A percentile compares a stretch with the other conserved stretches of the same genome.
Evolutionary conservation across 2,329 filamentous ascomycete species (phyloP).

Genomic region (Fusarium palustre): DNA sequence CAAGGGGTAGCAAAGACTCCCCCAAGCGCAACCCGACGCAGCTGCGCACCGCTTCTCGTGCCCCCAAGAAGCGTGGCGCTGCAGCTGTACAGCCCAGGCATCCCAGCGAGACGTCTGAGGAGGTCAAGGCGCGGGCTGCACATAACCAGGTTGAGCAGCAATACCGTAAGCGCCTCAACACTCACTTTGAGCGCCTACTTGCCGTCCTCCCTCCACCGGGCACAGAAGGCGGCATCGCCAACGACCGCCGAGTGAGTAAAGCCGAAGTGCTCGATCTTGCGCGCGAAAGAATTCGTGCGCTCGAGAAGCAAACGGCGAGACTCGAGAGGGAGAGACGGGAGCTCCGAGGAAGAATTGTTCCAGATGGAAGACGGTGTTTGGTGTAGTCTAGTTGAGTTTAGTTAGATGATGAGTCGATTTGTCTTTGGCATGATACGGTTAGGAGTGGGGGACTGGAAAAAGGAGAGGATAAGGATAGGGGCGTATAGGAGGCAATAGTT

Average conservation of each 20-base stretch:
- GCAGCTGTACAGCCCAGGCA: slow-evolving; percentile 34
- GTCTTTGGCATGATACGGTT: slow-evolving; percentile 2
- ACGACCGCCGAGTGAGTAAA: slow-evolving; percentile 55
- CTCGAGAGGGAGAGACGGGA: slow-evolving; percentile 55
- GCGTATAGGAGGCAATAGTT: slow-evolving; percentile 17
- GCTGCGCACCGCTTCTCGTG: slow-evolving; percentile 45
- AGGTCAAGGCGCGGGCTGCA: slow-evolving; percentile 47
- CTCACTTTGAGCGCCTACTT: slow-evolving; percentile 59
- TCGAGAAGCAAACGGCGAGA: slow-evolving; percentile 54
- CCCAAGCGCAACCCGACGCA: slow-evolving; percentile 38
- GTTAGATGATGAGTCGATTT: slow-evolving; percentile 3
- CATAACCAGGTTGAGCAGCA: slow-evolving; percentile 63
- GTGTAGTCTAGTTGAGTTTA: slow-evolving; percentile 25
- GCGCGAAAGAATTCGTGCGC: slow-evolving; percentile 54
- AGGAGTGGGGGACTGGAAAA: slow-evolving; percentile 11
- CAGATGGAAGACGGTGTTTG: slow-evolving; percentile 26
- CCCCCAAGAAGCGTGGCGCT: slow-evolving; percentile 42
- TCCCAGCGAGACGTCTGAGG: slow-evolving; percentile 42
- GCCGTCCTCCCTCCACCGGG: slow-evolving; percentile 53
- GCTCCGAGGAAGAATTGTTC: slow-evolving; percentile 34
- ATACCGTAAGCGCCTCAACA: slow-evolving; percentile 61
- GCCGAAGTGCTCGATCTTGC: slow-evolving; percentile 61
- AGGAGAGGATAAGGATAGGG: slow-evolving; percentile 11
- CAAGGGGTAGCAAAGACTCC: slow-evolving; percentile 11
- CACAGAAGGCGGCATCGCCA: slow-evolving; percentile 48